These are phyloP conservation scores for Torulaspora maleeae DNA, from an alignment of 805 yeast genomes.

Conservation along the genomic window DNA sequence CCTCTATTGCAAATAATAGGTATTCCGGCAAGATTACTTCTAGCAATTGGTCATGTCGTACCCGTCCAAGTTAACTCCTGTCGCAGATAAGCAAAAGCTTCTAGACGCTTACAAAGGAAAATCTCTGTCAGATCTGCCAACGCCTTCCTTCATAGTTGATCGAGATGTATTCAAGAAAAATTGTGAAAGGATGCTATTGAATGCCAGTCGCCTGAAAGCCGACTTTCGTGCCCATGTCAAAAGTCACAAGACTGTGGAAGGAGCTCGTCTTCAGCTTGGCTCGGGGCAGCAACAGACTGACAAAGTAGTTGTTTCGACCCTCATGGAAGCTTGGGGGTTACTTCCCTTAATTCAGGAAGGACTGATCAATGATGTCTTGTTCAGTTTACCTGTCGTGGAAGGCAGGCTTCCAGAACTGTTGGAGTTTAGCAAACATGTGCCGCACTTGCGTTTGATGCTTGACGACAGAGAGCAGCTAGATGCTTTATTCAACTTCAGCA, in stretches of 20 bases:
- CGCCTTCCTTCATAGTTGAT: conserved; percentile 56
- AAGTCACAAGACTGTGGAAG: conserved; percentile 7
- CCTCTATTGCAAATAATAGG: no score
- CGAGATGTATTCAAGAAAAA: conserved; percentile 38
- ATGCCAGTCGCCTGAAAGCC: conserved; percentile 34
- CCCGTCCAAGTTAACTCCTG: conserved; percentile 10
- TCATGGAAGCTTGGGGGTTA: conserved; percentile 6
- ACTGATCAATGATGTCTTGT: conserved; percentile 1
- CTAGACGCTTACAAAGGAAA: conserved; percentile 39
- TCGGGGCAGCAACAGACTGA: conserved; percentile 2
- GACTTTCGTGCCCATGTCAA: conserved; percentile 11
- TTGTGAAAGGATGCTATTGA: conserved; percentile 44
- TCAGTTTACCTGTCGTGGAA: conserved; percentile 5
- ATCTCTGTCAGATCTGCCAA: conserved; percentile 45
- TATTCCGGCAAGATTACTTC: no score
- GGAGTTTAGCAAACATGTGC: conserved; percentile 1
- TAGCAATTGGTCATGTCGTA: conserved; percentile 5
- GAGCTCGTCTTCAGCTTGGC: conserved; percentile 4
- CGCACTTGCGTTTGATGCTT: conserved; percentile 6
- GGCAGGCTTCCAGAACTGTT: conserved; percentile 1
- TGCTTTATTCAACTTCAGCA: not conserved
- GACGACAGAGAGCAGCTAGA: conserved; percentile 5
- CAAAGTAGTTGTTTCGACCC: conserved; percentile 5
- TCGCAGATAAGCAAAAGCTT: conserved; percentile 11
- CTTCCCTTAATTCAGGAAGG: conserved; percentile 3